Percentiles rank a stretch among this genome's conserved stretches.
Conservation (phyloP, 306 rosid genomes). For the Citrullus mucosospermus region DNA sequence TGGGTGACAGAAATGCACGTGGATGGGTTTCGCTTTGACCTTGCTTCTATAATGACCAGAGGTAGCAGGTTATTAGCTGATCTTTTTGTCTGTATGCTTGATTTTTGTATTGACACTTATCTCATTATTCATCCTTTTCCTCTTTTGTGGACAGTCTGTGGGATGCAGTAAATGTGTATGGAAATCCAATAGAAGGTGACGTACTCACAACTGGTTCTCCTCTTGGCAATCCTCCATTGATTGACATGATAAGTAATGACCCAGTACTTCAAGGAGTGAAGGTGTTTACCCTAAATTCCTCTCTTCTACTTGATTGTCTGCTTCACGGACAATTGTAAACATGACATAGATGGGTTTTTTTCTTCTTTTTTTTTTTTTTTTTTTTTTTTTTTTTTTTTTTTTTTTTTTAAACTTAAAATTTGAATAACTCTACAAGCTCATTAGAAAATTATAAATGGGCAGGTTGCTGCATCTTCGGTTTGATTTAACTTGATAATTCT, state of each 20-base stretch:
- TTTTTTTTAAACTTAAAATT: not conserved
- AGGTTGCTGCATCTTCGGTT: not conserved
- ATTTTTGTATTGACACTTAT: constrained; percentile 8
- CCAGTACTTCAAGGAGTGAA: constrained; percentile 78
- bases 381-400: too few relatives aligned
- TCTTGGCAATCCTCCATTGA: constrained; percentile 69
- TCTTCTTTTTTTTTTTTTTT: too few relatives aligned
- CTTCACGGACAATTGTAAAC: not conserved
- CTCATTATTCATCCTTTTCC: constrained; percentile 20
- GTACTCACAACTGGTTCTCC: constrained; percentile 72
- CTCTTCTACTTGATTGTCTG: constrained; percentile 1
- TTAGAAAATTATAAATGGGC: not conserved
- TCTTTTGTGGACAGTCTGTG: constrained; percentile 54
- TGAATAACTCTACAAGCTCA: not conserved
- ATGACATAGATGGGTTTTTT: not conserved
- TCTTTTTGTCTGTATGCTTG: constrained; percentile 11
- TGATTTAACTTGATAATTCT: not conserved
- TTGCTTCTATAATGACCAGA: constrained; percentile 94
- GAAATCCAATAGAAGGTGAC: constrained; percentile 57
- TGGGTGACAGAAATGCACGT: constrained; percentile 97
- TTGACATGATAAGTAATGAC: constrained; percentile 85
- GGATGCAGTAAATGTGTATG: constrained; percentile 66
- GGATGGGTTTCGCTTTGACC: constrained; percentile 99
- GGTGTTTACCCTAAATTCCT: constrained; percentile 36
- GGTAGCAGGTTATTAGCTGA: constrained; percentile 61